Conservation (phyloP, 768 basidiomycete species). For the Lactarius psammicola region DNA sequence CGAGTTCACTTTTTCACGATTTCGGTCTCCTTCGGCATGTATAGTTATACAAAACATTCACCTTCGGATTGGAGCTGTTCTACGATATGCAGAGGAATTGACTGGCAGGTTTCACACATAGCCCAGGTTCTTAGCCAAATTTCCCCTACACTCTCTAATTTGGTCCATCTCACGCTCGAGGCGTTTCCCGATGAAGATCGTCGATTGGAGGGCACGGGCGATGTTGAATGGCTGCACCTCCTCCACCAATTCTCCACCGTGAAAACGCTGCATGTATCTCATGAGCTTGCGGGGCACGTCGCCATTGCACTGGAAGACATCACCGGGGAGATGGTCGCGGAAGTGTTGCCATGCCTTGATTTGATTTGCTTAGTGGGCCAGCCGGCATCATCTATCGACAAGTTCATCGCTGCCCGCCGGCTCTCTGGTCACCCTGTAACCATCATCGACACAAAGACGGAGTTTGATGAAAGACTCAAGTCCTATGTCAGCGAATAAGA, state of each 20-base stretch:
- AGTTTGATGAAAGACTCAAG: too few relatives aligned
- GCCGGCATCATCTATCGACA: neutral
- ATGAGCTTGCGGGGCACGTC: neutral
- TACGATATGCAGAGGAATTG: too few relatives aligned
- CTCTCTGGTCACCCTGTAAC: neutral
- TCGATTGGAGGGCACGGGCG: neutral
- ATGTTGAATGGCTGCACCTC: neutral
- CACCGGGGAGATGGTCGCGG: neutral
- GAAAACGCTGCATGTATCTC: neutral
- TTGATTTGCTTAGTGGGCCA: neutral
- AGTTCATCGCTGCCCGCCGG: neutral
- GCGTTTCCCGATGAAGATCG: too few relatives aligned
- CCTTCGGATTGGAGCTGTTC: too few relatives aligned
- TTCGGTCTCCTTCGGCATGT: too few relatives aligned
- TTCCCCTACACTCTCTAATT: neutral
- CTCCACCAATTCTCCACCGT: neutral
- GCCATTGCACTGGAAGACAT: neutral
- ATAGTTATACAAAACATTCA: too few relatives aligned
- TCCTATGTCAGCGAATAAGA: too few relatives aligned
- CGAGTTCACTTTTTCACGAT: too few relatives aligned
- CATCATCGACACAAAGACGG: neutral
- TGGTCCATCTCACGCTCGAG: neutral
- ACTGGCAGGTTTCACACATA: neutral
- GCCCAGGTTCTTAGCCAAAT: neutral
- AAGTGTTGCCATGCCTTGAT: neutral